Evolutionary conservation across 2,329 filamentous ascomycete species (phyloP), one percentile per base, ranked within the genome.

Genomic region (Sordariomycetes sp.): DNA sequence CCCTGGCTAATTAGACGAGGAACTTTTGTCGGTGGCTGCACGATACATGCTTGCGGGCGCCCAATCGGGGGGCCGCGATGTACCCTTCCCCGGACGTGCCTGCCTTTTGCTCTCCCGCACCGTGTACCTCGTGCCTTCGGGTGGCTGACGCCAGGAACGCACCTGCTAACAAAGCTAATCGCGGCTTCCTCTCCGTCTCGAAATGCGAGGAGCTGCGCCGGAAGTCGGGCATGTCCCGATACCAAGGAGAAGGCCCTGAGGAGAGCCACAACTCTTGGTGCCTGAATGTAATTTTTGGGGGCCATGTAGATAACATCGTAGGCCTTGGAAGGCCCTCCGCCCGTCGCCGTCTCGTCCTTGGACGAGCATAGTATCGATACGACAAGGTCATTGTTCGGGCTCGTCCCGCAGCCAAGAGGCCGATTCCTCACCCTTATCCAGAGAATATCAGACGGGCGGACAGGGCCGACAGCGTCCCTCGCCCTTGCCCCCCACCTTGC

Each of bases 1-100:
- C 40, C 43, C 34, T 57, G 55, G 55, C 46, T 57, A 57, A 57
- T 57, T 57, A 57, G 55, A 57, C 55, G 55, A 57, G 46, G 55
- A 57, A 57, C 55, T 57, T 57, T 57, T 57, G 55, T 57, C 43
- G 4, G 28, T n/a, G 40, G 43, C 43, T 50, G 46, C 46, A 50
- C 46, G 20, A 48, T 48, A 32, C 25, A 32, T 51, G 40, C 55
- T 25, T 40, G n/a, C 34, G 55, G 25, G 34, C 20, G 53, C 28
- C 34, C 34, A 54, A 11, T 34, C 37, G 32, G 20, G 20, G 24
- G 28, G n/a, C n/a, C 16, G 25, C 28, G 8, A n/a, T 50, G 25
- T 50, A 57, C 55, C 43, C 53, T 54, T 40, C 53, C 34, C n/a
- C 34, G 24, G 53, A 20, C 37, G 40, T 46, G 22, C 18, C 14